Conservation (phyloP, 495 filamentous ascomycete genomes). For the Podospora fimiseda region DNA sequence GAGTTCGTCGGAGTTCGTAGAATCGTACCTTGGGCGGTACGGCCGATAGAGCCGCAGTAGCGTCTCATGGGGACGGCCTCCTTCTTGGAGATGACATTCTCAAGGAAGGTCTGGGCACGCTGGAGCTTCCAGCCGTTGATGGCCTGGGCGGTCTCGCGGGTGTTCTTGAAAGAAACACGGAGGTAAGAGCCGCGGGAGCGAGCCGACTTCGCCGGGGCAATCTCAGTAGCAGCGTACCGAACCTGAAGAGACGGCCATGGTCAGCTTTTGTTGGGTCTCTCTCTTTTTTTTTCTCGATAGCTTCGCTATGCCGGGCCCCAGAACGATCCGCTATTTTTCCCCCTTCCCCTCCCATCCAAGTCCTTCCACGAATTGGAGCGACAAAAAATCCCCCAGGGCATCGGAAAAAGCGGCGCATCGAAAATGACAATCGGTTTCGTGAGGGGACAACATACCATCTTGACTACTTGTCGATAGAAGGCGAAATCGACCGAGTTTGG, state of each 20-base stretch:
- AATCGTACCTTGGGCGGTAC: slow-evolving; percentile 88
- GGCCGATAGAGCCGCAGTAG: slow-evolving; percentile 89
- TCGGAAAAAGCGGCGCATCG: slow-evolving; percentile 4
- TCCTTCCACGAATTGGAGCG: slow-evolving; percentile 8
- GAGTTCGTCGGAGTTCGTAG: slow-evolving; percentile 6
- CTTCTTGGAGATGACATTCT: slow-evolving; percentile 90
- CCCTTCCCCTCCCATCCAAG: neutral
- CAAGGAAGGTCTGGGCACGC: slow-evolving; percentile 89
- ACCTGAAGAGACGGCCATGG: slow-evolving; percentile 54
- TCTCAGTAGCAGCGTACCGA: slow-evolving; percentile 92
- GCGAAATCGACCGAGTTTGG: slow-evolving; percentile 30
- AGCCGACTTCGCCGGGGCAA: slow-evolving; percentile 85
- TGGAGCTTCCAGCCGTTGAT: slow-evolving; percentile 98
- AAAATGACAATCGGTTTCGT: slow-evolving; percentile 6
- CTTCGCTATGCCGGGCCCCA: neutral
- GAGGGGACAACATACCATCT: slow-evolving; percentile 32
- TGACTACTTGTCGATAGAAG: slow-evolving; percentile 31
- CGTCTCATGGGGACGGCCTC: slow-evolving; percentile 96
- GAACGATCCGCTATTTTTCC: neutral
- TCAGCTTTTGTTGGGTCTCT: slow-evolving; percentile 26
- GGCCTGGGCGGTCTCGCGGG: slow-evolving; percentile 96
- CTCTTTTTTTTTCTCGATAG: neutral
- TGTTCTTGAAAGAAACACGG: slow-evolving; percentile 99
- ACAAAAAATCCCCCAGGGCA: slow-evolving; percentile 6
- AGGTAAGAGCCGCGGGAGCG: slow-evolving; percentile 97